Evolutionary conservation across 2,329 filamentous ascomycete genomes (phyloP), one percentile per base, ranked within the genome.

Genomic region (Colletotrichum sidae): DNA sequence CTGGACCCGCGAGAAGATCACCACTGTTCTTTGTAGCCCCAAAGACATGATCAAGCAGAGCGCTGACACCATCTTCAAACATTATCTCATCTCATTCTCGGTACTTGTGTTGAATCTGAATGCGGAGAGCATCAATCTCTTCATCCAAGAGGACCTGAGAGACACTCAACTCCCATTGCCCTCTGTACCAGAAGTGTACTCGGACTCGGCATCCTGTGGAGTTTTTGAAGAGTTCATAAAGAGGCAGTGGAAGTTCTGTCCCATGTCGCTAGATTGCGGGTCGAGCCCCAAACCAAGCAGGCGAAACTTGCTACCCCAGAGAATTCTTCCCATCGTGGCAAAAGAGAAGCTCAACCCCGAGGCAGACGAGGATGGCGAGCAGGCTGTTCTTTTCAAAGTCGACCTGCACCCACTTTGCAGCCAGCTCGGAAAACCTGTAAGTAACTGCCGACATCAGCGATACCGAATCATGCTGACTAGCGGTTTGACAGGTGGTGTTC

Each of bases 201-300:
- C 9, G 2, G 56, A 52, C 7, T n/a, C 54, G 0, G 0, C 3
- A 9, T 13, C 38, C 34, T 25, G 13, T 8, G 10, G 10, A 2
- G 17, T 39, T 0, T 53, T 60, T 17, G 9, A n/a, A 11, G 6
- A 13, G 1, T 60, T 60, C 17, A n/a, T 38, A 6, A 53, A 60
- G 11, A 5, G 7, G 6, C 56, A 60, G 41, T 60, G 56, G 56
- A 53, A 2, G 1, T 60, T 60, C 6, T 60, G 15, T 4, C 56
- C 56, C 2, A 2, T 60, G 33, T 5, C 2, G 1, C 39, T 60
- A 11, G n/a, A 37, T 0, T 2, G 12, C 8, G 50, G 15, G 0
- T 2, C 9, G 2, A 13, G 46, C 4, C 33, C 39, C 1, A 53
- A 34, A 6, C 49, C n/a, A 12, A 38, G 6, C 4, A 60, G 46